Evolutionary conservation across 116 monocot genomes (phyloP), one percentile per base, ranked within the genome.

Genomic region (Dioscorea cayenensis): DNA sequence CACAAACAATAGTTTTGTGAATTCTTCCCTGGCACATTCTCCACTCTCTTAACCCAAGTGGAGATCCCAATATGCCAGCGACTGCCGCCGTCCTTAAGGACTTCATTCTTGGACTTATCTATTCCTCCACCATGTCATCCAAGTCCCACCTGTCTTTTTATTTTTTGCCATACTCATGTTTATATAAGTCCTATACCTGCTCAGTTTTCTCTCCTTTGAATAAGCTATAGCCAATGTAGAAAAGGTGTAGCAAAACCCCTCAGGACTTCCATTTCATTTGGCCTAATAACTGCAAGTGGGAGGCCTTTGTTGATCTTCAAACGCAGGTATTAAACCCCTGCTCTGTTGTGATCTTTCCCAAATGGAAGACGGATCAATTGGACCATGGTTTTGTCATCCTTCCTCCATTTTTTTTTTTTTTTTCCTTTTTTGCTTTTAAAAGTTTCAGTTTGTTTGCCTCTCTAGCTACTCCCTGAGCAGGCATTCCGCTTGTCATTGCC

Each of bases 151-250:
- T 5, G 4, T 11, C 51, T 69, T 25, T 49, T 50, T 49, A 13
- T 17, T 58, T 59, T 8, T 50, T 51, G 0, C 13, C 58, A 43
- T 43, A 43, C 43, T 18, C 55, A 51, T 58, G 52, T 70, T 28
- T 35, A 32, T 43, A 43, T 48, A 12, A 18, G 20, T 22, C 51
- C 28, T 70, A 28, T 70, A 70, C 58, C 50, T 70, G 55, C 58
- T 58, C 58, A 14, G 51, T 51, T 28, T 55, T 51, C n/a, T 16
- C 58, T 32, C 22, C 28, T 29, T 29, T 58, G 32, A 70, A 70
- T 70, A 70, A 70, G 70, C 70, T 70, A 55, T 58, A 70, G 70
- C 70, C 70, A 51, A 51, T 69, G 25, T 49, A 51, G 50, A 69
- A 14, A 14, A 70, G 28, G 14, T 51, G 23, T 22, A 51, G 69